A percentile compares a stretch with the other conserved stretches of the same genome.
Evolutionary conservation across 1,139 yeast genomes (phyloP).

Genomic region (Kurtzmaniella quercitrusa): DNA sequence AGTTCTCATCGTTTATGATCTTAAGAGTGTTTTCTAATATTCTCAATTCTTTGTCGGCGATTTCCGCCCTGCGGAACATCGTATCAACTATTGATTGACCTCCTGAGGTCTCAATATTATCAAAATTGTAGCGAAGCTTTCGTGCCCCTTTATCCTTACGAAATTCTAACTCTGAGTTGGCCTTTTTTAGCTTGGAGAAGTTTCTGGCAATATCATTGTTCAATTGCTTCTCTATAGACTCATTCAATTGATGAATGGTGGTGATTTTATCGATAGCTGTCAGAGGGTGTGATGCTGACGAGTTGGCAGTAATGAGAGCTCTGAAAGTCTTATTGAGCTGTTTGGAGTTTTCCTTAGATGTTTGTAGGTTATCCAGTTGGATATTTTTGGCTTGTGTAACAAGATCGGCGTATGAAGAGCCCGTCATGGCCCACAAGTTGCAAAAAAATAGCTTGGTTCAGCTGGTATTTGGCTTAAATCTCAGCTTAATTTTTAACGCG

Average conservation of each 20-base stretch:
- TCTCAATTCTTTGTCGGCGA: conserved; percentile 44
- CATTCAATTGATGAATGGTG: conserved; percentile 41
- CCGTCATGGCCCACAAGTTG: background rate
- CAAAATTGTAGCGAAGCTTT: background rate
- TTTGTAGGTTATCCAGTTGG: conserved; percentile 26
- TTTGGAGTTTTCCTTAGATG: conserved; percentile 25
- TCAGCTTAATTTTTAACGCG: too few species aligned
- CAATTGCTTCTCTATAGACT: conserved; percentile 35
- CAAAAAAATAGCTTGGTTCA: too few species aligned
- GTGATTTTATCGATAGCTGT: conserved; percentile 38
- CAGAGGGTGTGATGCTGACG: conserved; percentile 17
- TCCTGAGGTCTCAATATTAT: background rate
- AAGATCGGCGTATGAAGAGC: conserved; percentile 23
- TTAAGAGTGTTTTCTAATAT: conserved; percentile 38
- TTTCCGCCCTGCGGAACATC: conserved; percentile 40
- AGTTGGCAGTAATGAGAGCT: conserved; percentile 25
- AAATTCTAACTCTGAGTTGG: conserved; percentile 18
- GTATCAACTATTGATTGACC: conserved; percentile 23
- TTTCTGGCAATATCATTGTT: conserved; percentile 23
- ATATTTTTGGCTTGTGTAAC: conserved; percentile 33
- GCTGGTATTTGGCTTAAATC: too few species aligned
- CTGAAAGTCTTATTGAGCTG: conserved; percentile 26
- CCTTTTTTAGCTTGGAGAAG: conserved; percentile 20
- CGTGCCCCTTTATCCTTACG: conserved; percentile 10
- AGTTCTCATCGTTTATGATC: conserved; percentile 10